Base-by-base conservation (phyloP, 1,284 basidiomycete genomes). In the Heliocybe sulcata region DNA sequence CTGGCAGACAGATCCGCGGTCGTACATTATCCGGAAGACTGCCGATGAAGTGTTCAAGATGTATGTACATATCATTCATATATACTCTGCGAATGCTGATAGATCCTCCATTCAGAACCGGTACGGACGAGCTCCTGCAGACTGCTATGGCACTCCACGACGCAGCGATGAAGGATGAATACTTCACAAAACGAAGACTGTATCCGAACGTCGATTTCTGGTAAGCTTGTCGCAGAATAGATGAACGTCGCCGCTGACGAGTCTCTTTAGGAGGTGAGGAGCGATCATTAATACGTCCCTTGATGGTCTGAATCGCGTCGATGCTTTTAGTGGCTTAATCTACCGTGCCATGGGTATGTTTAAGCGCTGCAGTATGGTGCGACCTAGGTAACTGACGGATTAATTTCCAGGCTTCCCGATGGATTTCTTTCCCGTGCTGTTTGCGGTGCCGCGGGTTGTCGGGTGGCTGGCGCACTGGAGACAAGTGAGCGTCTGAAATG, bases 381-480 rank as follows among this genome's bases (percentile, higher is more conserved):
- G 25, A 9, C 4, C 25, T 16, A 49, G 12, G n/a, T 35, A 20
- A 29, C 26, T 27, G 29, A 51, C 42, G n/a, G 54, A 20, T 26
- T 48, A 22, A 33, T 22, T 23, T 45, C n/a, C 61, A 89, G 90
- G 90, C 47, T 93, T 93, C 77, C 91, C 92, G 1, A 77, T 89
- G 60, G 92, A 94, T 71, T 93, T 90, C 69, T 94, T 92, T 82
- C 90, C 92, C 0, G 91, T 94, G 31, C 71, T 94, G 42, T 94
- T 94, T 64, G 92, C 87, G 19, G 90, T 94, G 2, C 92, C 92
- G 2, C 82, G 92, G 19, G 90, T 94, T 2, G 91, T 91, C 22
- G 92, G 92, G 10, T 93, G 91, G 92, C 74, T 93, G 10, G 91
- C 92, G 0, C 90, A 92, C 67, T 92, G 90, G 89, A 76, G 89